Percentiles rank a stretch among this genome's conserved stretches.
Evolutionary conservation across 305 asterid genomes (phyloP).

Genomic region (Fraxinus xanthoxyloides): DNA sequence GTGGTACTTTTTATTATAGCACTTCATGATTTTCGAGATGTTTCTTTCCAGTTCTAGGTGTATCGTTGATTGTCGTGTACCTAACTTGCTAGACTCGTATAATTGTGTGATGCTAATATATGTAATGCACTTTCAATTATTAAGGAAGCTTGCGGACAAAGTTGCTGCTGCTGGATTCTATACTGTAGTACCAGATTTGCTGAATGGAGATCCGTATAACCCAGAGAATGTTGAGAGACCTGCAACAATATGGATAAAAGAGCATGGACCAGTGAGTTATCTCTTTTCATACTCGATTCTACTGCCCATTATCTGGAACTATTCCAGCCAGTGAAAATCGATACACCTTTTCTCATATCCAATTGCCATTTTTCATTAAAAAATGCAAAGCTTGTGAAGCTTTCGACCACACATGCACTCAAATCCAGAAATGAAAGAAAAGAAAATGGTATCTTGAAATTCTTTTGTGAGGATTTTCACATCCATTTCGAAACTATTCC

Average conservation of each 20-base stretch:
- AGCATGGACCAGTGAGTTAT: constrained; percentile 54
- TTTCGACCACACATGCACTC: neutral
- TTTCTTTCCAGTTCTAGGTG: neutral
- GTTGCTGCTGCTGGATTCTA: constrained; percentile 59
- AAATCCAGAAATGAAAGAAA: neutral
- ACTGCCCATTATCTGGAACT: neutral
- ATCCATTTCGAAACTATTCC: neutral
- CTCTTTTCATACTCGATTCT: neutral
- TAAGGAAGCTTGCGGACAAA: constrained; percentile 68
- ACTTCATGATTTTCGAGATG: neutral
- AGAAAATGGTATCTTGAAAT: neutral
- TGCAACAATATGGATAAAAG: constrained; percentile 51
- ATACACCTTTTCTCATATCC: neutral
- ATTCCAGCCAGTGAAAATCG: neutral
- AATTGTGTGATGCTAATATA: neutral
- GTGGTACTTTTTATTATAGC: neutral
- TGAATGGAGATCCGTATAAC: constrained; percentile 46
- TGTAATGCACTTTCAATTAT: neutral
- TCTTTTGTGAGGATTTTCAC: neutral
- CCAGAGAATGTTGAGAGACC: constrained; percentile 23
- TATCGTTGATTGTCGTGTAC: neutral
- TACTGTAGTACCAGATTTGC: constrained; percentile 61
- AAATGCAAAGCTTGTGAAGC: neutral
- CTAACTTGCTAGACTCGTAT: neutral
- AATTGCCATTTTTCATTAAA: neutral